Base-by-base conservation (phyloP, 2,329 filamentous ascomycete species). In the Aspergillus aculeatus region DNA sequence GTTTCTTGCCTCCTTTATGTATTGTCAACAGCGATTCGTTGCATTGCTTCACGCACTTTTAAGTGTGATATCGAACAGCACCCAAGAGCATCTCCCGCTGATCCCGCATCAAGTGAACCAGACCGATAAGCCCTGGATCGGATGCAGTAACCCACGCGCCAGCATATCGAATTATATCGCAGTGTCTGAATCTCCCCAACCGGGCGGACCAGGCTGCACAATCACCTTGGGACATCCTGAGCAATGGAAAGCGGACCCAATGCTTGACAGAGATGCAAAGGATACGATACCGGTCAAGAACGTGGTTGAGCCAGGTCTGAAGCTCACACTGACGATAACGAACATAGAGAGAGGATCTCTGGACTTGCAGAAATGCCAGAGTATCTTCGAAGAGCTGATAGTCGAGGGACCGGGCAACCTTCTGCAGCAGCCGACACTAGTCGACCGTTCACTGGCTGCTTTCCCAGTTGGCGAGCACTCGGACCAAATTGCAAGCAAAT, bases 1-100 rank as follows among this genome's bases (percentile, higher is more conserved):
- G 12, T 10, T 55, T 14, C 32, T 23, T 55, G 21, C 14, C n/a
- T 35, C 44, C 32, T 35, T 26, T 11, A 55, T 55, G 53, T 35
- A 55, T 48, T 55, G 53, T 24, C 53, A 55, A 16, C 53, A 55
- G 41, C 53, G 44, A 14, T 29, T 48, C 21, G 11, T 48, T 31
- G 53, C 41, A 48, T 24, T 55, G 35, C 44, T 55, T 19, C 47
- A 55, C 32, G 53, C 53, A 4, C 41, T 55, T 11, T 19, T 55
- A 14, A 41, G 53, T 19, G 24, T 21, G 14, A 47, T 55, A 26
- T 48, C 53, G n/a, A 48, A 48, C 24, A 48, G 14, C n/a, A 55
- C 53, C n/a, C 53, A 35, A 35, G 53, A 48, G 12, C n/a, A 9
- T 47, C 41, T 21, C 19, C 52, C 26, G 4, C 4, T 26, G 14